Conservation (phyloP, 1,284 basidiomycete species). For the Athelia psychrophila region DNA sequence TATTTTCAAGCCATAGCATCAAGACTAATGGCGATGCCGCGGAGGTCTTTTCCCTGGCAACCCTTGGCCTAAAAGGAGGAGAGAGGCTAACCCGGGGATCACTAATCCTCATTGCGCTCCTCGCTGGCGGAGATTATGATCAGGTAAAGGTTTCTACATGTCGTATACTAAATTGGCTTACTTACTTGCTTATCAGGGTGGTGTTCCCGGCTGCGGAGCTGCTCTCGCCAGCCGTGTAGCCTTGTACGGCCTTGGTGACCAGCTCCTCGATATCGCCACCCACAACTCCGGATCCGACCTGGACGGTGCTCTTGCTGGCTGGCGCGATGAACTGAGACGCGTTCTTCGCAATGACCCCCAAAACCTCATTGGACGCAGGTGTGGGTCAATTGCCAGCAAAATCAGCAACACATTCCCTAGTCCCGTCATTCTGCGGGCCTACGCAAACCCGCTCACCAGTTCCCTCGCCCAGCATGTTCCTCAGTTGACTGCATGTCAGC, state of each 20-base stretch:
- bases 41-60: slow-evolving; percentile 39
- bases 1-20: slow-evolving; percentile 35
- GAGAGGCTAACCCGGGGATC: slow-evolving; percentile 47
- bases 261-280: slow-evolving; percentile 39
- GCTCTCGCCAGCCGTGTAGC: slow-evolving; percentile 33
- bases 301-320: slow-evolving; percentile 29
- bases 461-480: no score
- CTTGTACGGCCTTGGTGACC: slow-evolving; percentile 38
- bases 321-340: slow-evolving; percentile 26
- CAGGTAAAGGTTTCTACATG: slow-evolving; percentile 27
- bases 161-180: slow-evolving; percentile 9
- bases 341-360: no score
- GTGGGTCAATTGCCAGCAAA: no score
- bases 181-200: slow-evolving; percentile 24
- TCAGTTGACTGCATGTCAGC: no score
- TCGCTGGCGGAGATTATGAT: slow-evolving; percentile 68
- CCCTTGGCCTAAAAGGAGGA: slow-evolving; percentile 28
- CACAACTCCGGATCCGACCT: slow-evolving; percentile 19
- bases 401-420: no score
- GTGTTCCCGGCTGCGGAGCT: slow-evolving; percentile 31
- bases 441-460: no score
- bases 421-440: no score
- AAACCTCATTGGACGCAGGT: no score
- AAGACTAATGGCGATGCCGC: slow-evolving; percentile 39
- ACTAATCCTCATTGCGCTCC: slow-evolving; percentile 61